A percentile compares a stretch with the other conserved stretches of the same genome.
Conservation (phyloP, 1,284 basidiomycete genomes). For the Sparassis latifolia region DNA sequence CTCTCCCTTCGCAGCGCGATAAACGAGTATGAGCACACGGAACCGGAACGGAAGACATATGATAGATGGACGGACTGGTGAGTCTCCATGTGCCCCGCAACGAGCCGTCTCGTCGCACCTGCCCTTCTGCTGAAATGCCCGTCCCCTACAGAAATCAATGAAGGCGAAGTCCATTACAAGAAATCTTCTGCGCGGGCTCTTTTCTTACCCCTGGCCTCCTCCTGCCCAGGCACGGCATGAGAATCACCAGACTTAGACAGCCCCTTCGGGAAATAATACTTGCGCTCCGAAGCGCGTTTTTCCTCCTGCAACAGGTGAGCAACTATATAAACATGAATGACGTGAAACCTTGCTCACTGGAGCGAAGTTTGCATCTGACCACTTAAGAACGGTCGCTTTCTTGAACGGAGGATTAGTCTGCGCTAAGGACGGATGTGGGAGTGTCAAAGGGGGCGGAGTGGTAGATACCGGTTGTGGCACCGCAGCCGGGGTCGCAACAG, state of each 20-base stretch:
- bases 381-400: slow-evolving; percentile 73
- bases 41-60: slow-evolving; percentile 13
- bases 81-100: slow-evolving; percentile 12
- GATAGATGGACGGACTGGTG: slow-evolving; percentile 30
- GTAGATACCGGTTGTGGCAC: slow-evolving; percentile 7
- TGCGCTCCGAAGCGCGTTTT: slow-evolving; percentile 67
- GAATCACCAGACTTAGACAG: slow-evolving; percentile 25
- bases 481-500: slow-evolving; percentile 2
- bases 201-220: slow-evolving; percentile 70
- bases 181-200: slow-evolving; percentile 76
- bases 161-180: slow-evolving; percentile 31
- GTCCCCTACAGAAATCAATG: neutral
- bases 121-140: neutral
- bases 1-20: neutral
- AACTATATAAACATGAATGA: neutral
- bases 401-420: slow-evolving; percentile 71
- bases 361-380: slow-evolving; percentile 70
- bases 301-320: slow-evolving; percentile 53
- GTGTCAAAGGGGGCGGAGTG: slow-evolving; percentile 29
- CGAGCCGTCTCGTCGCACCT: slow-evolving; percentile 1
- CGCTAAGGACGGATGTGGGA: slow-evolving; percentile 51
- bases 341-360: slow-evolving; percentile 27
- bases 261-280: slow-evolving; percentile 58
- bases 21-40: slow-evolving; percentile 9
- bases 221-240: slow-evolving; percentile 24